These are phyloP conservation scores for Candida nonsorbophila DNA, from an alignment of 805 yeast species.

Conservation along the genomic window DNA sequence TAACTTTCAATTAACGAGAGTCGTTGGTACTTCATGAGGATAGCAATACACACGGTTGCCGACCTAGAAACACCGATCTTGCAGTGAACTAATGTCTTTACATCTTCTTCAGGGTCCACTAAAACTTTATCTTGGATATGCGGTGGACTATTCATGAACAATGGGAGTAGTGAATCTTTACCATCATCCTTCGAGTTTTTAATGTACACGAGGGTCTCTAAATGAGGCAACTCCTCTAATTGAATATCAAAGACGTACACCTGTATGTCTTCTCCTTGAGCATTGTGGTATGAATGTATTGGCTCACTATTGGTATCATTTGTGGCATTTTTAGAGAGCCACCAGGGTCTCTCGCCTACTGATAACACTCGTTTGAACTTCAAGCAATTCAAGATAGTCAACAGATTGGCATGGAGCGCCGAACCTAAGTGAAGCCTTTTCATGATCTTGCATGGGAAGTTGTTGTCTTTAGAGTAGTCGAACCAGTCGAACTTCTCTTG, in stretches of 20 bases:
- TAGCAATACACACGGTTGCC: constrained; percentile 36
- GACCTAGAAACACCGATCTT: constrained; percentile 39
- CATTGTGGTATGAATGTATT: constrained; percentile 14
- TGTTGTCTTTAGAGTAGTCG: constrained; percentile 21
- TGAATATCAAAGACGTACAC: constrained; percentile 8
- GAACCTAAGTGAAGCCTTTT: constrained; percentile 28
- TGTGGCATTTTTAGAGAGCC: constrained; percentile 14
- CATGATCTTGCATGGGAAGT: constrained; percentile 28
- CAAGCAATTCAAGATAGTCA: constrained; percentile 18
- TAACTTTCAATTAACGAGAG: constrained; percentile 29
- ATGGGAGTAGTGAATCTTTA: constrained; percentile 23
- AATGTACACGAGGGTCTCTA: constrained; percentile 18
- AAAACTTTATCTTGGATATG: constrained; percentile 23
- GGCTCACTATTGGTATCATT: constrained; percentile 7
- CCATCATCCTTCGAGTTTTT: constrained; percentile 36
- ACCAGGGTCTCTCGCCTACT: constrained; percentile 31
- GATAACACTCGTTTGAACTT: constrained; percentile 22
- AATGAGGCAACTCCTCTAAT: constrained; percentile 7
- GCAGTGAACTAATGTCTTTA: constrained; percentile 29
- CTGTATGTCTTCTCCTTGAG: constrained; percentile 7
- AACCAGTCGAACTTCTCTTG: constrained; percentile 26
- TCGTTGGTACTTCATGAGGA: constrained; percentile 27
- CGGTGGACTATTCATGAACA: constrained; percentile 24
- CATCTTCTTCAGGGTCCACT: constrained; percentile 11
- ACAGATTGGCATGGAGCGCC: constrained; percentile 27